phyloP scores from a whole-genome alignment of 768 basidiomycete species.

The Lactifluus echinatus region DNA sequence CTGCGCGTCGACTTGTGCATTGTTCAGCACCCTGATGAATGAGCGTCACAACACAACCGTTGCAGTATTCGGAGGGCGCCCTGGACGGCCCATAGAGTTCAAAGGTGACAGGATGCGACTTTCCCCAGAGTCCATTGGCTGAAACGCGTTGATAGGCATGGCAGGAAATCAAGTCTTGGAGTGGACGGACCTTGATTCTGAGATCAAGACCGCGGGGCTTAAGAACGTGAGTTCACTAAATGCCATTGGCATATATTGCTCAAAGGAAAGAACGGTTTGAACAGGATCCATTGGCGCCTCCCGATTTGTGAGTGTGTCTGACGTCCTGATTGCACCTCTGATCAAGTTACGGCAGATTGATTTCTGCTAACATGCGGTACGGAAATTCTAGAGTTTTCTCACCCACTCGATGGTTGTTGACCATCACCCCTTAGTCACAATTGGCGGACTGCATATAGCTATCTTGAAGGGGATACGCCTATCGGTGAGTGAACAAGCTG shows the following conservation, averaged over 20 bases:
- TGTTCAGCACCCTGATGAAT: slow-evolving; percentile 48
- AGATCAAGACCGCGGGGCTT: slow-evolving; percentile 28
- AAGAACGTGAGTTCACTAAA: slow-evolving; percentile 24
- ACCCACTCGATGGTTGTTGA: not conserved
- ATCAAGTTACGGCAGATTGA: slow-evolving; percentile 6
- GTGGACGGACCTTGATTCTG: slow-evolving; percentile 26
- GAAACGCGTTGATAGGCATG: slow-evolving; percentile 22
- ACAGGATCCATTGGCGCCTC: slow-evolving; percentile 32
- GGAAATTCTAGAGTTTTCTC: not conserved
- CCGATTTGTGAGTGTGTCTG: slow-evolving; percentile 28
- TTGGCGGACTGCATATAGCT: slow-evolving; percentile 18
- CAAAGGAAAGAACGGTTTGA: not conserved
- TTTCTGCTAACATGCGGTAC: slow-evolving; percentile 13
- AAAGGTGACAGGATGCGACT: slow-evolving; percentile 28
- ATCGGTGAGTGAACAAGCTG: slow-evolving; percentile 9
- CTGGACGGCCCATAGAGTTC: slow-evolving; percentile 38
- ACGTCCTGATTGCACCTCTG: not conserved
- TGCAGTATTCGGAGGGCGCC: slow-evolving; percentile 46
- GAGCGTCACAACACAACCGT: slow-evolving; percentile 42
- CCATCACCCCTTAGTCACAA: slow-evolving; percentile 6
- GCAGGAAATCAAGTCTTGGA: slow-evolving; percentile 29
- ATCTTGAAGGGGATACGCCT: slow-evolving; percentile 1
- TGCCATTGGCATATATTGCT: not conserved
- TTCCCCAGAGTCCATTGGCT: not conserved
- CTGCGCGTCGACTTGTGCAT: slow-evolving; percentile 51